Conservation (phyloP, 2,329 filamentous ascomycete species). For the Cadophora luteo-olivacea region DNA sequence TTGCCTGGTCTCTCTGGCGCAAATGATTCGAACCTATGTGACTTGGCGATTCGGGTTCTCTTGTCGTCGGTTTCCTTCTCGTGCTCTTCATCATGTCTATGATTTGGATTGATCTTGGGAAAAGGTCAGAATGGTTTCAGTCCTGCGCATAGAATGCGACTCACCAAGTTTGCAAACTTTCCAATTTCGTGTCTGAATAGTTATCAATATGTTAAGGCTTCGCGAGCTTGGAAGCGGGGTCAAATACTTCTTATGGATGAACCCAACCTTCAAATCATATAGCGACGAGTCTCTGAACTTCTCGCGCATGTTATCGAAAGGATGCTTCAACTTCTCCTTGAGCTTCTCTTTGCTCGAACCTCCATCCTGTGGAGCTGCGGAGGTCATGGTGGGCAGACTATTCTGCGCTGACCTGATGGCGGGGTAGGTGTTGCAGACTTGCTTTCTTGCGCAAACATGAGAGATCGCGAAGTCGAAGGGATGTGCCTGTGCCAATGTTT, state of each 20-base stretch:
- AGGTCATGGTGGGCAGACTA: conserved; percentile 35
- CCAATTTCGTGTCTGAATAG: conserved; percentile 61
- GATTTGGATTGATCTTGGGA: conserved; percentile 75
- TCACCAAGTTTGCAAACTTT: conserved; percentile 67
- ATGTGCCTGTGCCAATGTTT: background rate
- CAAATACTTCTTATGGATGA: conserved; percentile 65
- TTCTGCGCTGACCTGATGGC: conserved; percentile 9
- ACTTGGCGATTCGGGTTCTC: conserved; percentile 71
- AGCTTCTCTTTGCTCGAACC: conserved; percentile 38
- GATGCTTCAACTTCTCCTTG: conserved; percentile 56
- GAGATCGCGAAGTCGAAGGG: background rate
- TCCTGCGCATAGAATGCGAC: conserved; percentile 32
- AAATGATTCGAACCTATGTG: conserved; percentile 87
- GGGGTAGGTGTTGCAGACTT: background rate
- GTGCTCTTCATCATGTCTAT: conserved; percentile 93
- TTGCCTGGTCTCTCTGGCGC: conserved; percentile 88
- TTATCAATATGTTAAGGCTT: conserved; percentile 15
- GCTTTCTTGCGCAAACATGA: conserved; percentile 1
- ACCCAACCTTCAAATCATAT: conserved; percentile 61
- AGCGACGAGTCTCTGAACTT: conserved; percentile 61
- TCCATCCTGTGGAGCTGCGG: conserved; percentile 38
- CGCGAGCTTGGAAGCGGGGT: background rate
- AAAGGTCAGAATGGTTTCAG: conserved; percentile 8
- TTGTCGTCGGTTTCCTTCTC: conserved; percentile 85
- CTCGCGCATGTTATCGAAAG: conserved; percentile 54